These are phyloP conservation scores for Trichaptum fuscoviolaceum DNA, from an alignment of 768 basidiomycete genomes.

Conservation along the genomic window DNA sequence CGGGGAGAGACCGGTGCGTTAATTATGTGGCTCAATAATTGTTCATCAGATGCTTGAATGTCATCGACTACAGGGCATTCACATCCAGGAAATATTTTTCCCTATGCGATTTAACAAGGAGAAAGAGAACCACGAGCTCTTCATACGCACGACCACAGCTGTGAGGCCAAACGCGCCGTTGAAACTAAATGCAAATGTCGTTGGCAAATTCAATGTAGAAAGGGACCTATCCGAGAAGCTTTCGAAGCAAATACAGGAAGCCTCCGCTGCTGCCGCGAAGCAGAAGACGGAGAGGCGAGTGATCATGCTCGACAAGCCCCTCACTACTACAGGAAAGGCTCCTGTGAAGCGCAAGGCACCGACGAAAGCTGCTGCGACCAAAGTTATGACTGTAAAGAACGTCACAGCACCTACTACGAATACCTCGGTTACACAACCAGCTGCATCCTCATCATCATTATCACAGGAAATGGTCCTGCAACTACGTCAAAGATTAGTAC, in stretches of 20 bases:
- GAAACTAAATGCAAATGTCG: slow-evolving; percentile 68
- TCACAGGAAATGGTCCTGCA: slow-evolving; percentile 20
- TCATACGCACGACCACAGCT: slow-evolving; percentile 55
- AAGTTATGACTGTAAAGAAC: slow-evolving; percentile 10
- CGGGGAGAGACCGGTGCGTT: slow-evolving; percentile 50
- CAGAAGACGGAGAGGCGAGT: slow-evolving; percentile 45
- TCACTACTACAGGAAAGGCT: slow-evolving; percentile 16
- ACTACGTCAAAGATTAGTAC: slow-evolving; percentile 42
- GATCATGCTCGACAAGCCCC: slow-evolving; percentile 36
- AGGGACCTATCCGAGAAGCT: slow-evolving; percentile 47
- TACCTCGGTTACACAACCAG: slow-evolving; percentile 17
- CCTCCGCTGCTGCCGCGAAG: slow-evolving; percentile 32
- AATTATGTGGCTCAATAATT: background rate
- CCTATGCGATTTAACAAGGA: slow-evolving; percentile 52
- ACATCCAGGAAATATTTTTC: slow-evolving; percentile 61
- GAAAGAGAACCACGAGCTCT: slow-evolving; percentile 61
- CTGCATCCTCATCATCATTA: slow-evolving; percentile 12
- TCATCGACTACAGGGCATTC: slow-evolving; percentile 45
- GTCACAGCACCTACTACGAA: slow-evolving; percentile 10
- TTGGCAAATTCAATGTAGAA: slow-evolving; percentile 67
- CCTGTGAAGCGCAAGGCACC: slow-evolving; percentile 37
- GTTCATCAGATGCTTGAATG: background rate
- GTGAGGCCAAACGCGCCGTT: slow-evolving; percentile 58
- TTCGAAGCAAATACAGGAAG: slow-evolving; percentile 37
- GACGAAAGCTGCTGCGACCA: slow-evolving; percentile 9